Evolutionary conservation across 257 asterid genomes (phyloP).

Genomic region (Plectranthus barbatus): DNA sequence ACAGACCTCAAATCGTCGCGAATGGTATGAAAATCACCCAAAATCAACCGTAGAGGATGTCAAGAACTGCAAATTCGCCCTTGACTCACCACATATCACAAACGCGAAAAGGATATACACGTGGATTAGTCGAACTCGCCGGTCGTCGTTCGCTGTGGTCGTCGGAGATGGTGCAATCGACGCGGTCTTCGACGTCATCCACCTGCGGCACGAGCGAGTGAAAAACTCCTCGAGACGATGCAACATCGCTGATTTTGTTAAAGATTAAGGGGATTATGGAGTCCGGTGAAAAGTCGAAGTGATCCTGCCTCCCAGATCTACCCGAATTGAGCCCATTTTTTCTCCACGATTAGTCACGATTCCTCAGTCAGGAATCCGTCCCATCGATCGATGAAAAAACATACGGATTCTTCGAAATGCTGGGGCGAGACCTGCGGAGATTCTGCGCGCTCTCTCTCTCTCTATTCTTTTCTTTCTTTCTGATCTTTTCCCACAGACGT

Average conservation of each 20-base stretch:
- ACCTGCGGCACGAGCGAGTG: slow-evolving; percentile 59
- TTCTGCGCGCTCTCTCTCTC: neutral
- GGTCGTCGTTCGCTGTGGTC: slow-evolving; percentile 33
- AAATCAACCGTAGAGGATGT: no score
- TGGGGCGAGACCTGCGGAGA: neutral
- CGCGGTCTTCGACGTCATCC: no score
- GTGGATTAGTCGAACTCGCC: no score
- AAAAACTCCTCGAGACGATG: slow-evolving; percentile 57
- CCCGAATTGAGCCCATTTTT: slow-evolving; percentile 45
- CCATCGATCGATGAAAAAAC: no score
- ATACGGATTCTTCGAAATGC: neutral
- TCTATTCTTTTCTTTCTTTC: no score
- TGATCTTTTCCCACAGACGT: no score
- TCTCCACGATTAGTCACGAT: neutral
- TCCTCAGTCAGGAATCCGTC: neutral
- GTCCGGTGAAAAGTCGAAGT: slow-evolving; percentile 58
- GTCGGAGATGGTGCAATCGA: slow-evolving; percentile 79
- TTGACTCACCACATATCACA: no score
- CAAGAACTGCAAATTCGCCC: no score
- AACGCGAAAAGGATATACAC: no score
- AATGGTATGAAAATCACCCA: no score
- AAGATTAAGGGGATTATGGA: slow-evolving; percentile 58
- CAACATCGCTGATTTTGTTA: slow-evolving; percentile 78
- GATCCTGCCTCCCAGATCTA: no score
- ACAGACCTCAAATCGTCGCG: no score